Base-by-base conservation (phyloP, 768 basidiomycete species). In the Rhodotorula diobovata region DNA sequence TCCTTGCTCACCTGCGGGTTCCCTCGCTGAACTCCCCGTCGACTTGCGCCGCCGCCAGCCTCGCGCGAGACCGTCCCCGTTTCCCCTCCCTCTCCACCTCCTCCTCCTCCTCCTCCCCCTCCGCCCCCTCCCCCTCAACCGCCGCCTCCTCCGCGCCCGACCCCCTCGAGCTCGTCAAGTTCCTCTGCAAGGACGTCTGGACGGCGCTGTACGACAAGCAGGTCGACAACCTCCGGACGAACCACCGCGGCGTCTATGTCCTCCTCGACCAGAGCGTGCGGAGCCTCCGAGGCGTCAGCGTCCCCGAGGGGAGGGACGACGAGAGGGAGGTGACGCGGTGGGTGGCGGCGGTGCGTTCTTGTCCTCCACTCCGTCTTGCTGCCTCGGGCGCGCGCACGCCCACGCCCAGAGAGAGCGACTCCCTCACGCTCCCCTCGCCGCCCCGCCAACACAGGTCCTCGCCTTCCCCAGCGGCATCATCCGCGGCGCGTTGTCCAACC, bases 161-260 rank as follows among this genome's bases (percentile, higher is more conserved):
- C 46, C 12, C 67, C 2, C 70, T 78, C 50, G 77, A 78, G 34
- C 34, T 68, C 46, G 69, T 78, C 74, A 78, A 78, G 60, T 78
- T 77, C 56, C 25, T 78, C 34, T 78, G 74, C 71, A 70, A 77
- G 61, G 72, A 76, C 56, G 54, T 78, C 11, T 78, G 77, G 77
- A 66, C 53, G 21, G n/a, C 67, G 10, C 56, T 77, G 21, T 78
- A 68, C 58, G 77, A 76, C 66, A 77, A 78, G 58, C 76, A 76
- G 61, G 69, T 78, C 35, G 77, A 78, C 70, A 78, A 78, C 71
- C 70, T 78, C 10, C 74, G 77, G 8, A 78, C 77, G 39, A 78
- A 78, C 45, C 77, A 78, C 35, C 61, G 76, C 20, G 77, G 77
- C 30, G 75, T 76, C 20, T 78, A 70, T 43, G 77, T 78, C 21